phyloP scores from a whole-genome alignment of 495 filamentous ascomycete species.

The Hyaloscypha bicolor region DNA sequence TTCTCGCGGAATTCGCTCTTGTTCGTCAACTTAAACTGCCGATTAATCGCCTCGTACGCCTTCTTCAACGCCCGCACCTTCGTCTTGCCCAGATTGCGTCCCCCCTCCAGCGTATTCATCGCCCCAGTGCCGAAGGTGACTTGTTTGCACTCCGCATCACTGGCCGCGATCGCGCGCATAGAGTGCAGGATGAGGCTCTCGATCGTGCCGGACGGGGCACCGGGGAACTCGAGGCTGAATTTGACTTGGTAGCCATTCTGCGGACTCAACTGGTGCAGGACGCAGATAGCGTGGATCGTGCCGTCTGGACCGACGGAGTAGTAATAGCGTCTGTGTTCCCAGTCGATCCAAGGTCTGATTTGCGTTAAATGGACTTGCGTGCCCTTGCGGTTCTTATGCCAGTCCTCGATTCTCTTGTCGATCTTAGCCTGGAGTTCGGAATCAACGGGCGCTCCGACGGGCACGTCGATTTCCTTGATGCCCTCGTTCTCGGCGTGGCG shows the following conservation, averaged over 20 bases:
- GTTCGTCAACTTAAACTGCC: constrained; percentile 73
- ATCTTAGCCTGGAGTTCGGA: constrained; percentile 65
- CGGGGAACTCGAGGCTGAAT: constrained; percentile 83
- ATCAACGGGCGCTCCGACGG: constrained; percentile 59
- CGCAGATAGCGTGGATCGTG: constrained; percentile 70
- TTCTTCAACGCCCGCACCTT: constrained; percentile 72
- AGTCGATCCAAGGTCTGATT: constrained; percentile 79
- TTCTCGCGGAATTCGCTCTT: constrained; percentile 90
- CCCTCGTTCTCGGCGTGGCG: constrained; percentile 78
- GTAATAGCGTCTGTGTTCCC: constrained; percentile 77
- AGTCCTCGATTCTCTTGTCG: constrained; percentile 73
- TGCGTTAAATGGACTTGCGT: constrained; percentile 84
- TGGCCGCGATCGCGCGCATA: constrained; percentile 65
- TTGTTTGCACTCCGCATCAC: constrained; percentile 53
- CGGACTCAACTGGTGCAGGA: constrained; percentile 73
- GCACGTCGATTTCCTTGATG: constrained; percentile 69
- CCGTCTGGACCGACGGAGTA: constrained; percentile 70
- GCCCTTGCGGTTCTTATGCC: constrained; percentile 77
- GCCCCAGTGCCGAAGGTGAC: constrained; percentile 85
- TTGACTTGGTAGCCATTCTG: constrained; percentile 85
- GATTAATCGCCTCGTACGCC: constrained; percentile 75
- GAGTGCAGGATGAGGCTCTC: constrained; percentile 77
- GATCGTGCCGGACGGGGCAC: constrained; percentile 75
- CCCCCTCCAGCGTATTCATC: constrained; percentile 63
- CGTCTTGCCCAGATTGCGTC: constrained; percentile 73